These are phyloP conservation scores for Fusarium humuli DNA, from an alignment of 2,329 filamentous ascomycete genomes.

Conservation along the genomic window DNA sequence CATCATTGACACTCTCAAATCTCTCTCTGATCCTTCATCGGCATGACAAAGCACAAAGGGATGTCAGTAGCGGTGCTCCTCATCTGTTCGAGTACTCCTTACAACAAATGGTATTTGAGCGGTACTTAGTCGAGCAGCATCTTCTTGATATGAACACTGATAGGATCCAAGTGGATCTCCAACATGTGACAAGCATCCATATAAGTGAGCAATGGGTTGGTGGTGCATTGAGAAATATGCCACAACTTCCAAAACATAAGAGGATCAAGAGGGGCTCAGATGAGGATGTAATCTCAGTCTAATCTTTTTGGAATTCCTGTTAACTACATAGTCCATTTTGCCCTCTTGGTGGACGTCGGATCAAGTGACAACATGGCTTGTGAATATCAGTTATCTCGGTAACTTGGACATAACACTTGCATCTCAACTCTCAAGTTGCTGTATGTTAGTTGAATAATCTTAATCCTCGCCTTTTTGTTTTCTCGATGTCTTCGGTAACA, in stretches of 20 bases:
- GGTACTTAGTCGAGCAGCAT: not conserved
- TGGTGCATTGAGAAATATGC: not conserved
- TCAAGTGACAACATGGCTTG: not conserved
- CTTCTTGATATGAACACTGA: not conserved
- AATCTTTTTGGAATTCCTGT: not conserved
- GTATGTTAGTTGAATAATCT: not conserved
- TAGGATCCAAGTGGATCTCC: not conserved
- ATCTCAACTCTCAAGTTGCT: not conserved
- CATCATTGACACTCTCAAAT: not conserved
- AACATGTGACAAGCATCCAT: not conserved
- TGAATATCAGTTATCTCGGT: not conserved
- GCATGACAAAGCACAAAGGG: not conserved
- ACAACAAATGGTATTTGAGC: not conserved
- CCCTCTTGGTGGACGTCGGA: not conserved
- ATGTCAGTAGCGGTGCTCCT: not conserved
- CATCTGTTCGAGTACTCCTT: too few relatives aligned
- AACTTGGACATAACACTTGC: not conserved
- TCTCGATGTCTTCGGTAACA: not conserved
- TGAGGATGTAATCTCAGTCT: not conserved
- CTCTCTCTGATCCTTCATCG: not conserved
- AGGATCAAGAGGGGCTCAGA: not conserved
- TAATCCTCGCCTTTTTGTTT: not conserved
- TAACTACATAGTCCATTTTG: not conserved
- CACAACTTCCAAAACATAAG: not conserved
- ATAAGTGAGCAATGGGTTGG: not conserved